Conservation (phyloP, 352 stramenopile genomes). For the Phytophthora ramorum region DNA sequence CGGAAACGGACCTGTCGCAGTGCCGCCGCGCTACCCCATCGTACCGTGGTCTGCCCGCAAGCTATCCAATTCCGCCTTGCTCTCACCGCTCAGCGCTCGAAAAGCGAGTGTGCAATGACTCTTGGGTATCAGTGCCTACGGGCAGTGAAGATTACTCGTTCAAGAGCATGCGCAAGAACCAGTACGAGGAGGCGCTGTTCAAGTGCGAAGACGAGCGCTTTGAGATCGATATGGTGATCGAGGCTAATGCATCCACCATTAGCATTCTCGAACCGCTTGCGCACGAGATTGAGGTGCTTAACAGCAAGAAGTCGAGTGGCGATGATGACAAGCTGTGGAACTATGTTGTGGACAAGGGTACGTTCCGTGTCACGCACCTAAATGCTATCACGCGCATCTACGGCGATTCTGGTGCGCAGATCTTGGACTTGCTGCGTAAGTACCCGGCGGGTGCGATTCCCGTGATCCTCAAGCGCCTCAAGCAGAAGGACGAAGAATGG, state of each 20-base stretch:
- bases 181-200: constrained; percentile 99
- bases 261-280: constrained; percentile 95
- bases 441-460: constrained; percentile 98
- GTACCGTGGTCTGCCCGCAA: constrained; percentile 97
- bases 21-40: constrained; percentile 94
- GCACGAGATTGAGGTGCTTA: constrained; percentile 93
- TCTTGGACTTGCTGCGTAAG: constrained; percentile 95
- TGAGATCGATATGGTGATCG: constrained; percentile 95
- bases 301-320: constrained; percentile 62
- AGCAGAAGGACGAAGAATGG: constrained; percentile 99
- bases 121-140: constrained; percentile 98
- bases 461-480: constrained; percentile 97
- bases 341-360: constrained; percentile 95
- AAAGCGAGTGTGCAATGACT: constrained; percentile 94
- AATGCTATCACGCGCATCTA: constrained; percentile 99
- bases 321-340: constrained; percentile 85
- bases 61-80: constrained; percentile 97
- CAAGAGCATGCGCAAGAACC: constrained; percentile 99
- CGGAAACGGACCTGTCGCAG: constrained; percentile 92
- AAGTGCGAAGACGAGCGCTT: constrained; percentile 99
- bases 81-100: constrained; percentile 94
- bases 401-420: constrained; percentile 92
- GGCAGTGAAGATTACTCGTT: constrained; percentile 99
- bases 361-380: constrained; percentile 96
- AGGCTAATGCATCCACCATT: constrained; percentile 96